Conservation (phyloP, 441 rosid genomes). For the Pelargonium australe region DNA sequence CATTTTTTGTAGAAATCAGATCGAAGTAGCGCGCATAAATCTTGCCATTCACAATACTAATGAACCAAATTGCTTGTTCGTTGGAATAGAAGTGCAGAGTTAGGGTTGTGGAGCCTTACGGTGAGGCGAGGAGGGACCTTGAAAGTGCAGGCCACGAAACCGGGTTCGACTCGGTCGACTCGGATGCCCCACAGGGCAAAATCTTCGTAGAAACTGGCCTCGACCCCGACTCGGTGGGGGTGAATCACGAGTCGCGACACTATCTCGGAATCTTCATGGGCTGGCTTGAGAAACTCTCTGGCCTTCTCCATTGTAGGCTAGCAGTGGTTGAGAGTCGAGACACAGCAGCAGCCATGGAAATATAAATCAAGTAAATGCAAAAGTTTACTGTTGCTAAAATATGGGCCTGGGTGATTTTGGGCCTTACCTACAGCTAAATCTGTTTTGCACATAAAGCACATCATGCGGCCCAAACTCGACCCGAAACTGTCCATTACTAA, state of each 20-base stretch:
- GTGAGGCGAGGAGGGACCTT: conserved; percentile 80
- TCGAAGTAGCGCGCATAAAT: too few relatives aligned
- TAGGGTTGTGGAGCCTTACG: conserved; percentile 30
- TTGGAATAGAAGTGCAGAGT: background rate
- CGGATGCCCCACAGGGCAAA: conserved; percentile 62
- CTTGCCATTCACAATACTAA: too few relatives aligned
- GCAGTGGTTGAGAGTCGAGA: too few relatives aligned
- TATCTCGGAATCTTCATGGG: conserved; percentile 36
- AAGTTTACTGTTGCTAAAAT: too few relatives aligned
- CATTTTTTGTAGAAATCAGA: too few relatives aligned
- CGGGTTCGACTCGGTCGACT: conserved; percentile 64
- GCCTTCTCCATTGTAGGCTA: conserved; percentile 46
- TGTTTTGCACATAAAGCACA: too few relatives aligned
- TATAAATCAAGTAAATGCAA: too few relatives aligned
- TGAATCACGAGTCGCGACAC: conserved; percentile 39
- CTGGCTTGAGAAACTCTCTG: conserved; percentile 37
- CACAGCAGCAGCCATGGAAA: too few relatives aligned
- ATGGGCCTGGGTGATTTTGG: too few relatives aligned
- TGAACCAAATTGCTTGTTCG: background rate
- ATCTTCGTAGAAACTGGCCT: conserved; percentile 58
- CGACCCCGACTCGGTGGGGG: conserved; percentile 34
- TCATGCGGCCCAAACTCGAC: too few relatives aligned
- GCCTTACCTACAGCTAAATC: too few relatives aligned
- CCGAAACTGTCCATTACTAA: too few relatives aligned
- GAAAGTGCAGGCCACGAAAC: conserved; percentile 61